Conservation (phyloP, 2,329 filamentous ascomycete genomes). For the Neophaeococcomyces mojaviensis region DNA sequence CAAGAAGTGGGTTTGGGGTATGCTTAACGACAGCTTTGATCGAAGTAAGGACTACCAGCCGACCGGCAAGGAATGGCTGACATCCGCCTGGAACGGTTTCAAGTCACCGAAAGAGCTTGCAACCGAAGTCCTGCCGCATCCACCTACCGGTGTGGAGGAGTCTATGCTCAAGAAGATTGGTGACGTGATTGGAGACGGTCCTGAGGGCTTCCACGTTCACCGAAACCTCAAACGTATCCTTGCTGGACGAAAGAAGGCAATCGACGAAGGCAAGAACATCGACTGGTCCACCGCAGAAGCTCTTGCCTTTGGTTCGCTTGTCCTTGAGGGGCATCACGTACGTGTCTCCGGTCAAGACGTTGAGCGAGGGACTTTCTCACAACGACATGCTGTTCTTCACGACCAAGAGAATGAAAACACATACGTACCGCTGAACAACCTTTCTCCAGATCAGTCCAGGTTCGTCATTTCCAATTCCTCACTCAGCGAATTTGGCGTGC, state of each 20-base stretch:
- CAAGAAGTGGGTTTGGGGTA: slow-evolving; percentile 99
- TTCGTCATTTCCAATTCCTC: slow-evolving; percentile 98
- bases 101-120: slow-evolving; percentile 97
- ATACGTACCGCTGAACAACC: slow-evolving; percentile 83
- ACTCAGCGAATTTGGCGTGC: slow-evolving; percentile 62
- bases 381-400: slow-evolving; percentile 93
- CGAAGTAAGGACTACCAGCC: slow-evolving; percentile 97
- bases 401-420: slow-evolving; percentile 92
- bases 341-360: slow-evolving; percentile 98
- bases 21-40: slow-evolving; percentile 95
- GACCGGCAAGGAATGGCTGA: slow-evolving; percentile 95
- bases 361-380: slow-evolving; percentile 98
- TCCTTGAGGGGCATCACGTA: slow-evolving; percentile 90
- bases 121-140: slow-evolving; percentile 85
- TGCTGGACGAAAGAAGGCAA: slow-evolving; percentile 78
- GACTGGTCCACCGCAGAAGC: slow-evolving; percentile 98
- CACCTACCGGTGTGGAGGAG: slow-evolving; percentile 70
- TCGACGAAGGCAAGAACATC: slow-evolving; percentile 85
- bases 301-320: slow-evolving; percentile 84
- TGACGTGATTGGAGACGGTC: slow-evolving; percentile 66
- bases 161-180: slow-evolving; percentile 74
- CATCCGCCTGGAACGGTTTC: slow-evolving; percentile 98
- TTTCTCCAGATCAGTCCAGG: slow-evolving; percentile 84
- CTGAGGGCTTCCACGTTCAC: slow-evolving; percentile 82
- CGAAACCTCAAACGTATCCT: slow-evolving; percentile 97